Percentiles rank a stretch among this genome's conserved stretches.
Conservation (phyloP, 202 grass and related monocot species). For the Panicum virgatum region DNA sequence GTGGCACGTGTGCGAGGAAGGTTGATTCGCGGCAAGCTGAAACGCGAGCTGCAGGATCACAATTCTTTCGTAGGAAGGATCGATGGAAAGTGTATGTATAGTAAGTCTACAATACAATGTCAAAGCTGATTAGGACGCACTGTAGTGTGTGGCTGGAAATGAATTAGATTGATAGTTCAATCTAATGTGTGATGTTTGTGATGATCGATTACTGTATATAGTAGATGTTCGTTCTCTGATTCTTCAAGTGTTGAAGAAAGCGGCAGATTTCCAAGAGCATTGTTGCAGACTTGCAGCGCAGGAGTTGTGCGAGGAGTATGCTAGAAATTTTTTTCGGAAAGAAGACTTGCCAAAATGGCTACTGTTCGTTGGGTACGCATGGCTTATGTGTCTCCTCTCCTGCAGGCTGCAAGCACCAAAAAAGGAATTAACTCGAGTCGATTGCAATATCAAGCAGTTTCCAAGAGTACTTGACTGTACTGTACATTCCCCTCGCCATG, state of each 20-base stretch:
- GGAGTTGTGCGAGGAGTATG: neutral
- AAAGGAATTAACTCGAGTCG: neutral
- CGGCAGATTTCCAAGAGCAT: neutral
- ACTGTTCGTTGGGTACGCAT: neutral
- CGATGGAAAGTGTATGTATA: slow-evolving; percentile 19
- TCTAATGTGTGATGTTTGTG: slow-evolving; percentile 22
- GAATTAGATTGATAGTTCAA: slow-evolving; percentile 32
- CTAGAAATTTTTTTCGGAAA: neutral
- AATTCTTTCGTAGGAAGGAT: slow-evolving; percentile 21
- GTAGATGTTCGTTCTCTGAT: neutral
- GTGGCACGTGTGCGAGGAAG: slow-evolving; percentile 62
- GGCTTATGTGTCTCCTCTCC: neutral
- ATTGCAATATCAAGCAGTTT: neutral
- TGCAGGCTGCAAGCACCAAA: neutral
- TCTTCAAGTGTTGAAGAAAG: neutral
- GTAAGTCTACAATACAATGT: neutral
- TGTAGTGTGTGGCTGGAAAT: neutral
- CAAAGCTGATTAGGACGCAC: neutral
- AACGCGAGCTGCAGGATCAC: neutral
- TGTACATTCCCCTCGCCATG: neutral
- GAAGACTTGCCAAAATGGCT: neutral
- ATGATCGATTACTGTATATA: neutral
- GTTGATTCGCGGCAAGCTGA: neutral
- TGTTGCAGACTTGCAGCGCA: neutral
- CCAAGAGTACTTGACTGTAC: neutral